Base-by-base conservation (phyloP, 371 early-diverging fungal species). In the Umbelopsis sp. region DNA sequence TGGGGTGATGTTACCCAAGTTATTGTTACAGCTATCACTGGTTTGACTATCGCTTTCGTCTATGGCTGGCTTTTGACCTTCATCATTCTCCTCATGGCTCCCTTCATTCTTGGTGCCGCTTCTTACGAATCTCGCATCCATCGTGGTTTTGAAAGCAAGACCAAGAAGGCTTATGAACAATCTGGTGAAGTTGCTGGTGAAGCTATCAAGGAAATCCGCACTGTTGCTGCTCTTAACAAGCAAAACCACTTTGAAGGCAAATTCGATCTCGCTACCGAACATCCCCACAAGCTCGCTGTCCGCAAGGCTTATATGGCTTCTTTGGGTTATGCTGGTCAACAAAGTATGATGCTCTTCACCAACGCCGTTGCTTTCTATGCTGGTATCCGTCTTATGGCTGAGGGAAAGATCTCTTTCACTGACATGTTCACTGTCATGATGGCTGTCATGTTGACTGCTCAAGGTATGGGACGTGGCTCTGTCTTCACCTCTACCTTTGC, bases 191-290 rank as follows among this genome's bases (percentile, higher is more conserved):
- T 89, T 52, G 93, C 95, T 52, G 85, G 87, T 72, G 97, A 98
- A 75, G 93, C 94, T 35, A 90, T 97, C 63, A 80, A 88, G 67
- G 89, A 91, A 78, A 92, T 97, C 65, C 89, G 97, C 46, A 97
- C 97, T 3, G 95, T 97, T 22, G 87, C 89, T 44, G 80, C 92
- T 4, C 80, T 97, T n/a, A 92, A 91, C 35, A 90, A 92, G 69
- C 96, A 98, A 72, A 44, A 63, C 22, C 75, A 80, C 35, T 92
- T 95, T 67, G 86, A 88, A 73, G 63, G 65, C 18, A 72, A 81
- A 57, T 96, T 91, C 67, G 65, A 67, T n/a, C 69, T 76, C 10
- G 86, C 87, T 63, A 86, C 92, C 50, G 75, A 78, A 14, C 83
- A 73, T 37, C 95, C 96, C 16, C 91, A 94, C 68, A 71, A 74